Base-by-base conservation (phyloP, 139 green algal species). In the Coelastrella sp. region DNA sequence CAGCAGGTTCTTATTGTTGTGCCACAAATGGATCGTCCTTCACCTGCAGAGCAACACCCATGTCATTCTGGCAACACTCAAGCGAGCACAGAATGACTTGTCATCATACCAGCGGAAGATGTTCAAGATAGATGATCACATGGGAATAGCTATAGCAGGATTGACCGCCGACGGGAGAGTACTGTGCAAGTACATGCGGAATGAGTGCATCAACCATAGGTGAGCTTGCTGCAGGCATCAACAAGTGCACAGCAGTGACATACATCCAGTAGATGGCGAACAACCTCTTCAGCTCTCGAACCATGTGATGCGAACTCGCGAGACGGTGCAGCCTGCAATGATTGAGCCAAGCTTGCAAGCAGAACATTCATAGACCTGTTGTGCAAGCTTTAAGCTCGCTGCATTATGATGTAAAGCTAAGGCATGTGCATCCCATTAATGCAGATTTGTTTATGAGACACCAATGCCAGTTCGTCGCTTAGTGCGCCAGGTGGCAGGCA, bases 81-180 rank as follows among this genome's bases (percentile, higher is more conserved):
- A 98, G 86, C 90, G 96, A 8, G 91, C 96, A 0, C 91, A 96
- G 75, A 94, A 91, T 15, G 97, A 99, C 85, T 90, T 99, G 11
- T 96, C 95, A 5, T 95, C 94, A 27, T 97, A 95, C 88, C 95
- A 98, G 79, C 92, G 91, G 45, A 98, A 98, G 88, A 88, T 97
- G 9, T 98, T 99, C 90, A 98, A 99, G 86, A 93, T 99, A n/a
- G 97, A 99, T 81, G 95, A 98, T 85, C 97, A 99, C 91, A 92
- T 99, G 91, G 97, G 97, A 71, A 98, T 99, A 45, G 97, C 96
- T 9, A 97, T 99, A 7, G 92, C 96, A 6, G 97, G 97, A 2
- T 89, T 99, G 11, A 98, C 93, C 51, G 96, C 96, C n/a, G 97
- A 99, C 81, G 97, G 97, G 4, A 89, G 97, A 11, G 94, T 96